Evolutionary conservation across 2,329 filamentous ascomycete species (phyloP).

Genomic region (Bipolaris oryzae): DNA sequence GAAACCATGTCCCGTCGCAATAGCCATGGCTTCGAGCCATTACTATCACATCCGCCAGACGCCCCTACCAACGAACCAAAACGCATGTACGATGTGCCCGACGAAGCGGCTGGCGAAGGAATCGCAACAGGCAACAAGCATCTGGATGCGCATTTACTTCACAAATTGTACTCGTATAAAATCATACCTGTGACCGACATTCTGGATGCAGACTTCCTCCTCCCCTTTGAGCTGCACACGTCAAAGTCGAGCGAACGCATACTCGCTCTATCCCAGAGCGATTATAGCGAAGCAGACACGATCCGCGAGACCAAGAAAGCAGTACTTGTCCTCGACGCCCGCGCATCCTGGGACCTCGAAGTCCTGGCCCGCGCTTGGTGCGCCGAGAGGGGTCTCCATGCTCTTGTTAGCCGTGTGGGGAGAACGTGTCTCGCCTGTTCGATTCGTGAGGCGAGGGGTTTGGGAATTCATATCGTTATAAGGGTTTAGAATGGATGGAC

Average conservation of each 20-base stretch:
- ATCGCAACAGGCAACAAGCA: constrained; percentile 22
- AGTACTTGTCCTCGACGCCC: constrained; percentile 54
- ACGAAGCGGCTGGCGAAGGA: constrained; percentile 16
- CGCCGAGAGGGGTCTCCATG: constrained; percentile 75
- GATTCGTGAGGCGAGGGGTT: constrained; percentile 73
- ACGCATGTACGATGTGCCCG: constrained; percentile 28
- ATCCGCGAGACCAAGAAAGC: constrained; percentile 31
- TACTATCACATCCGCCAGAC: constrained; percentile 43
- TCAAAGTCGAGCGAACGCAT: constrained; percentile 25
- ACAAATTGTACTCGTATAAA: constrained; percentile 47
- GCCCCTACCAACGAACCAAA: constrained; percentile 35
- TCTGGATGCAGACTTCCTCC: constrained; percentile 32
- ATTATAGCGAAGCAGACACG: constrained; percentile 17
- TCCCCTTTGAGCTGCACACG: constrained; percentile 32
- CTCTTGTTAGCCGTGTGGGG: constrained; percentile 69
- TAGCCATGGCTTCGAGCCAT: constrained; percentile 44
- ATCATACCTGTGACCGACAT: constrained; percentile 44
- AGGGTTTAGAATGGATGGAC: constrained; percentile 35
- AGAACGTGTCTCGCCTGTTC: constrained; percentile 76
- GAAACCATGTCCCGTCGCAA: constrained; percentile 37
- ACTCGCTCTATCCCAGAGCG: constrained; percentile 15
- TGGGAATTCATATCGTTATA: constrained; percentile 71
- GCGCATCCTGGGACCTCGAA: constrained; percentile 69
- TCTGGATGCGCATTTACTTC: constrained; percentile 49
- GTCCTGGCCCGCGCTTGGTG: constrained; percentile 75